Conservation (phyloP, 2,329 filamentous ascomycete genomes). For the Amphichorda felina region DNA sequence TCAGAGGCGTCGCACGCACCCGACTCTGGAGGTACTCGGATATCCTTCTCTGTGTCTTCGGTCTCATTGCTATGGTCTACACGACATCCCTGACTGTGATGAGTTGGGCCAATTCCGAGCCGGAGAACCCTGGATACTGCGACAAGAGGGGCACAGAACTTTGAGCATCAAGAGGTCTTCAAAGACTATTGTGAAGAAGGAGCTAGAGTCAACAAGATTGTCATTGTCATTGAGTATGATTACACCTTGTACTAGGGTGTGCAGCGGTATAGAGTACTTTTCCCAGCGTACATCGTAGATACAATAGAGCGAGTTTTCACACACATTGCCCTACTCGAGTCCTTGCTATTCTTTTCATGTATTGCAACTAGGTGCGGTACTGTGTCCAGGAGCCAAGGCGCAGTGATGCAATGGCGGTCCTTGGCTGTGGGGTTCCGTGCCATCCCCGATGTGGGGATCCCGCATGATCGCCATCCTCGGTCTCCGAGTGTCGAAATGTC, state of each 20-base stretch:
- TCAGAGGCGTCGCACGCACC: slow-evolving; percentile 63
- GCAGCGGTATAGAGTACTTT: too few species aligned
- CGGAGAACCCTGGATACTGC: slow-evolving; percentile 40
- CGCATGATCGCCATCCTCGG: background rate
- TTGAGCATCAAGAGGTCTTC: too few species aligned
- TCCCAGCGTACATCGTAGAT: too few species aligned
- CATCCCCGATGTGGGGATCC: background rate
- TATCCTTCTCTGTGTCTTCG: slow-evolving; percentile 67
- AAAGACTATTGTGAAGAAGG: too few species aligned
- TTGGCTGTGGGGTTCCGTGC: background rate
- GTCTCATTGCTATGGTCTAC: slow-evolving; percentile 79
- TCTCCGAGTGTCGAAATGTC: slow-evolving; percentile 1
- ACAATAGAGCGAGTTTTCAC: too few species aligned
- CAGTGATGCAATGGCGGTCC: background rate
- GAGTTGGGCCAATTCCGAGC: slow-evolving; percentile 63
- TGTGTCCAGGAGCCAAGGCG: too few species aligned
- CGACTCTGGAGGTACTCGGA: slow-evolving; percentile 59
- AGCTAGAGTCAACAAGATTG: too few species aligned
- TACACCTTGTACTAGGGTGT: too few species aligned
- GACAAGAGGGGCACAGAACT: slow-evolving; percentile 21
- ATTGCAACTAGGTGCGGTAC: too few species aligned
- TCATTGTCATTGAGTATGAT: too few species aligned
- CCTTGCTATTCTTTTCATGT: too few species aligned
- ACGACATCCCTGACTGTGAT: slow-evolving; percentile 78
- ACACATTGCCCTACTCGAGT: too few species aligned